Evolutionary conservation across 371 early-diverging fungal species (phyloP).

Genomic region (Syncephalastrum monosporum): DNA sequence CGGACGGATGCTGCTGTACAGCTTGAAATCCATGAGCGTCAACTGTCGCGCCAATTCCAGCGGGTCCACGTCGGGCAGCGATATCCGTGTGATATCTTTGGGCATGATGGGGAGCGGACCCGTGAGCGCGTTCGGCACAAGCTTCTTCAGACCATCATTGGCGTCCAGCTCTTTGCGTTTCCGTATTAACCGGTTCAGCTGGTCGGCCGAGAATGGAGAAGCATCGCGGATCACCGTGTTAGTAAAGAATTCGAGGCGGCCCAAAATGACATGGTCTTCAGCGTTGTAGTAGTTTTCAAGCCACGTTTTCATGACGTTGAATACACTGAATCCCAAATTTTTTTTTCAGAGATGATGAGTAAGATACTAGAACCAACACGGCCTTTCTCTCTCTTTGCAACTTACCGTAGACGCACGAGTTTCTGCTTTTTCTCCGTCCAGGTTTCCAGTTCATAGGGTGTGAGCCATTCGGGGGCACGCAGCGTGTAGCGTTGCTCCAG

Average conservation of each 20-base stretch:
- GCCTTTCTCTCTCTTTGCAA: neutral
- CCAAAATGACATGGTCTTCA: conserved; percentile 63
- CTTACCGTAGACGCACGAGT: conserved; percentile 75
- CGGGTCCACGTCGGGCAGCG: conserved; percentile 84
- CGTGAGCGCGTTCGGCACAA: conserved; percentile 59
- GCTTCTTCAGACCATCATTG: conserved; percentile 52
- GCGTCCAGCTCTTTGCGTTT: conserved; percentile 61
- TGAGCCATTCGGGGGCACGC: conserved; percentile 66
- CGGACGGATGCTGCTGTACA: conserved; percentile 78
- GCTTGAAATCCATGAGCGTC: conserved; percentile 78
- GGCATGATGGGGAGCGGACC: conserved; percentile 74
- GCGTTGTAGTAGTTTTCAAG: conserved; percentile 83
- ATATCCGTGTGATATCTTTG: conserved; percentile 57
- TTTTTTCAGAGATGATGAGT: neutral
- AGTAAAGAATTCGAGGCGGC: conserved; percentile 74
- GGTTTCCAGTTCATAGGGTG: conserved; percentile 59
- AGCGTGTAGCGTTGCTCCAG: conserved; percentile 76
- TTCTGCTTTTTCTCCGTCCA: conserved; percentile 87
- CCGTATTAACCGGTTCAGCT: conserved; percentile 65
- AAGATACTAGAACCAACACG: neutral
- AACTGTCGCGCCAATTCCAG: conserved; percentile 92
- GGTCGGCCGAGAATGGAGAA: conserved; percentile 69
- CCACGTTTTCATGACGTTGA: conserved; percentile 87
- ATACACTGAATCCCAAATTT: conserved; percentile 50
- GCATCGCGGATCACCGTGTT: conserved; percentile 70